phyloP scores from a whole-genome alignment of 1,284 basidiomycete species.

The Fomitopsis betulina region DNA sequence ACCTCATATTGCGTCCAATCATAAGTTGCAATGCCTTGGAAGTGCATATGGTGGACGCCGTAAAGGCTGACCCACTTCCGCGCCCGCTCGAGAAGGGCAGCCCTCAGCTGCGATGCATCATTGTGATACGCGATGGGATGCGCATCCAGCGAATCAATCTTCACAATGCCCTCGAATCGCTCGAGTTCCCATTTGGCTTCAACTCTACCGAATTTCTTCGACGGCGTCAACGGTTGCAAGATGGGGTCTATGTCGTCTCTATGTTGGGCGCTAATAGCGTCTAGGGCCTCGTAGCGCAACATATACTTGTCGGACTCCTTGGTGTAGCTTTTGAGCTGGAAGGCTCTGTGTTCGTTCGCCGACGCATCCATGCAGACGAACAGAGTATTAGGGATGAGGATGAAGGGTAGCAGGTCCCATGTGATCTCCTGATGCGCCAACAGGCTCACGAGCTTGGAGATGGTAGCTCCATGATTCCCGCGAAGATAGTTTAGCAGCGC shows the following conservation, averaged over 20 bases:
- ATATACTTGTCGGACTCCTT: neutral
- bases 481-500: conserved; percentile 44
- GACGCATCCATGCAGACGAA: conserved; percentile 41
- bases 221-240: conserved; percentile 5
- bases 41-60: conserved; percentile 52
- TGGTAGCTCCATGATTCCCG: conserved; percentile 41
- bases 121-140: conserved; percentile 49
- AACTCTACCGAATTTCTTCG: neutral
- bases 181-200: neutral
- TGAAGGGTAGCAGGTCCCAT: conserved; percentile 46
- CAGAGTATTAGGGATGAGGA: conserved; percentile 46
- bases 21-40: conserved; percentile 41
- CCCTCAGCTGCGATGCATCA: conserved; percentile 31
- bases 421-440: conserved; percentile 50
- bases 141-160: conserved; percentile 43
- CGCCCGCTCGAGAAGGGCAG: conserved; percentile 38
- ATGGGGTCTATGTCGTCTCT: conserved; percentile 26
- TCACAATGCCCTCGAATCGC: conserved; percentile 32
- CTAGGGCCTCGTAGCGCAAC: conserved; percentile 6
- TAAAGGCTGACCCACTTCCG: conserved; percentile 45
- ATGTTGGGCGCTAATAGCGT: conserved; percentile 25
- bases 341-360: conserved; percentile 20
- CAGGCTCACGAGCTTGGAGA: conserved; percentile 40
- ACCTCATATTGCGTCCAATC: conserved; percentile 3
- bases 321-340: neutral